Evolutionary conservation across 495 filamentous ascomycete species (phyloP), one percentile per base, ranked within the genome.

Genomic region (Penicillium mononematosum): DNA sequence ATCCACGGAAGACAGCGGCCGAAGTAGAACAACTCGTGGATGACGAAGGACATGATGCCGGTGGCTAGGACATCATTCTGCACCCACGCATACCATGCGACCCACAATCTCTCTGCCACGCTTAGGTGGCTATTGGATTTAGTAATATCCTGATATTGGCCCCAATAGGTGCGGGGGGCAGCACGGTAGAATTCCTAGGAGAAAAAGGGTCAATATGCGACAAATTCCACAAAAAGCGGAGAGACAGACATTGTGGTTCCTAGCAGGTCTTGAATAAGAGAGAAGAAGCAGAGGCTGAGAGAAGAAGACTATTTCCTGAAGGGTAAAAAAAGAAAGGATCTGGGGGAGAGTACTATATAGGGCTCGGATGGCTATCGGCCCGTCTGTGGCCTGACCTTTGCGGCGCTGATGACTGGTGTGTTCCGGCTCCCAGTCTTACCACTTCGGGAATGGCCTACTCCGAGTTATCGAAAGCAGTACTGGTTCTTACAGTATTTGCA

Each of bases 31-130:
- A 83, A 19, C 73, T 96, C 91, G 72, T 96, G 91, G 84, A 95
- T 90, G 56, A 85, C 69, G 73, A 96, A 96, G 57, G 88, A 92
- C 87, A 95, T 85, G 74, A 96, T 89, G 44, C 90, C 91, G n/a
- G 91, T 96, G 48, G 91, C 91, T 48, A 96, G 85, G 50, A 85
- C 83, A 76, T 96, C 91, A 67, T 96, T 95, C 66, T 90, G 87
- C 88, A 96, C 89, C 79, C 84, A 96, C 24, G 90, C 82, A 70
- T 95, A 96, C 91, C 91, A 87, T 70, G 91, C 90, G 29, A 87
- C 86, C 91, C 91, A 96, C 55, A 91, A 73, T 52, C 83, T 80
- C 77, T 96, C 91, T 62, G 83, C 77, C 58, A 86, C 73, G 71
- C 91, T 94, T 47, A 96, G 81, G 44, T 91, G 84, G 45, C 91